Evolutionary conservation across 192 early-diverging fungal genomes (phyloP), one percentile per base, ranked within the genome.

Genomic region (Linderina pennispora): DNA sequence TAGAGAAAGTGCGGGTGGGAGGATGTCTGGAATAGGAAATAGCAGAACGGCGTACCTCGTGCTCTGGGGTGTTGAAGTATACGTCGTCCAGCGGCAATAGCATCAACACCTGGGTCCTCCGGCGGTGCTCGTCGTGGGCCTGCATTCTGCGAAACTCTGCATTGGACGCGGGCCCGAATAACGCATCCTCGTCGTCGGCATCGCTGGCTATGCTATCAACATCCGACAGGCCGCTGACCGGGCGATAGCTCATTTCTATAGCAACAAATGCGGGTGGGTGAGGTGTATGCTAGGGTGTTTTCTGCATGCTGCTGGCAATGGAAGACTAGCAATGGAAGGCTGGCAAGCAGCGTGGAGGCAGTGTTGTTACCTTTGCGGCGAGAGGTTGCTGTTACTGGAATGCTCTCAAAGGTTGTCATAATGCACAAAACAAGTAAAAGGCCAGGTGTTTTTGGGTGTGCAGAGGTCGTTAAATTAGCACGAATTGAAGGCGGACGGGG

Each of bases 111-210:
- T 62, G 52, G 4, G 53, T 56, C 26, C 45, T 65, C 22, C 54
- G 37, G 10, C 54, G 53, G 11, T 57, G 62, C 10, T 50, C 43
- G 37, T 52, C 45, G 6, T 21, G 11, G 34, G 20, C 28, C 36
- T 58, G 50, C 31, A 65, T 45, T 19, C 31, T 43, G 13, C 23
- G 19, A 18, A 70, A 42, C 48, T 70, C 66, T 1, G 25, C 31
- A 1, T 37, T 47, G 8, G 46, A 37, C 37, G 62, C 25, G 2
- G 66, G 66, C 9, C 66, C 66, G 32, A 70, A 70, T 36, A 70
- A 70, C 20, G 62, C 58, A 33, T 70, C 66, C 44, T 57, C 55
- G 17, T 71, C 60, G 1, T 59, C 52, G 8, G 50, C 53, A 10
- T 51, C 42, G n/a, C 43, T 18, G 16, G 23, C 46, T 26, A 7